phyloP scores from a whole-genome alignment of 1,139 yeast species.

The Saccharomyces hybrid region DNA sequence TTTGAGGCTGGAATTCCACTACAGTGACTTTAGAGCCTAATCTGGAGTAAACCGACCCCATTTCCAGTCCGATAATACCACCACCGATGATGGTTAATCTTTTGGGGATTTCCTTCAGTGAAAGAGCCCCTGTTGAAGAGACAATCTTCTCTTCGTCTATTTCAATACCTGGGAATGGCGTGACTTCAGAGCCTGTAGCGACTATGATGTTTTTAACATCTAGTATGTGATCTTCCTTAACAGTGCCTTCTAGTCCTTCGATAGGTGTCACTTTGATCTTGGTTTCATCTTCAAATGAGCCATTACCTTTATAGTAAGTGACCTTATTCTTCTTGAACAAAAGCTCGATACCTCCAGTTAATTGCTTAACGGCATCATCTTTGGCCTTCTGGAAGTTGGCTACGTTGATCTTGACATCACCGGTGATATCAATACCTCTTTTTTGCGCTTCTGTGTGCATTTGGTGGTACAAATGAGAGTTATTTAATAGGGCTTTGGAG shows the following conservation, averaged over 20 bases:
- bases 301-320: constrained; percentile 88
- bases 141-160: constrained; percentile 97
- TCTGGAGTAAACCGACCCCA: constrained; percentile 97
- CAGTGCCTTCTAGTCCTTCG: constrained; percentile 69
- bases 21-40: constrained; percentile 94
- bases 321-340: constrained; percentile 94
- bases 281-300: constrained; percentile 78
- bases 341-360: constrained; percentile 91
- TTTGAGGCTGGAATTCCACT: constrained; percentile 80
- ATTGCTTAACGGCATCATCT: constrained; percentile 78
- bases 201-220: constrained; percentile 84
- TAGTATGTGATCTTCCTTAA: constrained; percentile 39
- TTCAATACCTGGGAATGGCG: constrained; percentile 97
- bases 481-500: constrained; percentile 89
- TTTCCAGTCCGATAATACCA: constrained; percentile 98
- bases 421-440: constrained; percentile 83
- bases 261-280: constrained; percentile 74
- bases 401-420: constrained; percentile 68
- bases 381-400: constrained; percentile 83
- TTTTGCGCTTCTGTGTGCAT: constrained; percentile 74
- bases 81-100: constrained; percentile 93
- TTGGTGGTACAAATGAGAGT: constrained; percentile 87
- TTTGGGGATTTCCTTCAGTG: constrained; percentile 85
- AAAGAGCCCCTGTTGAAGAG: constrained; percentile 86
- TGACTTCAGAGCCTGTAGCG: constrained; percentile 98